Evolutionary conservation across 148 eudicot genomes (phyloP), one percentile per base, ranked within the genome.

Genomic region (Euryodendron excelsum): DNA sequence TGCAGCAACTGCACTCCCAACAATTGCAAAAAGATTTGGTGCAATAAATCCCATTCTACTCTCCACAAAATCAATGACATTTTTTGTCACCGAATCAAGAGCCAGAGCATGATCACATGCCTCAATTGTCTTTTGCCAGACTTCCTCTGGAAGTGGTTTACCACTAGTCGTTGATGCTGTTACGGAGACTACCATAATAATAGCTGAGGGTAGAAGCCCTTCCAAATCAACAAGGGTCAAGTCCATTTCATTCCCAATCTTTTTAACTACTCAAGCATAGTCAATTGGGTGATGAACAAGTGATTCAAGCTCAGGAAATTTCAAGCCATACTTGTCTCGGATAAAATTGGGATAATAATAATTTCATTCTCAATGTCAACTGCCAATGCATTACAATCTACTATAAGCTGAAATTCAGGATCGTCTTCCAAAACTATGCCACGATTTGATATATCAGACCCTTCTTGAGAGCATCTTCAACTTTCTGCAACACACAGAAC

Each of bases 131-230:
- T 90, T 96, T 74, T 88, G 86, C 30, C 93, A 83, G 74, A 90
- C 92, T 63, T 96, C 97, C 82, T 86, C 93, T 6, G 94, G 98
- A 47, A 96, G 95, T 55, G 98, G 99, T 86, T 93, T 96, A 3
- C 99, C 98, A 86, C 91, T 96, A 15, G 99, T 96, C 59, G 98
- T 96, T 75, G 99, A 96, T 72, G 98, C 99, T 36, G 99, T 93
- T 44, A 96, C 98, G 55, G 99, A 96, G 74, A 96, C 89, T 14
- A 96, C 99, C 99, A 96, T 96, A 50, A 96, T 96, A 72, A 88
- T 90, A 59, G 99, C 99, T 11, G 98, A 96, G n/a, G 99, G 99
- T 56, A 96, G 82, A 76, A 93, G 88, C 5, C 98, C 99, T 84
- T 96, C 98, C 5, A 96, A 80, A 85, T 93, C 95, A 87, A 96